Conservation (phyloP, 352 stramenopile species). For the Phytophthora kernoviae region DNA sequence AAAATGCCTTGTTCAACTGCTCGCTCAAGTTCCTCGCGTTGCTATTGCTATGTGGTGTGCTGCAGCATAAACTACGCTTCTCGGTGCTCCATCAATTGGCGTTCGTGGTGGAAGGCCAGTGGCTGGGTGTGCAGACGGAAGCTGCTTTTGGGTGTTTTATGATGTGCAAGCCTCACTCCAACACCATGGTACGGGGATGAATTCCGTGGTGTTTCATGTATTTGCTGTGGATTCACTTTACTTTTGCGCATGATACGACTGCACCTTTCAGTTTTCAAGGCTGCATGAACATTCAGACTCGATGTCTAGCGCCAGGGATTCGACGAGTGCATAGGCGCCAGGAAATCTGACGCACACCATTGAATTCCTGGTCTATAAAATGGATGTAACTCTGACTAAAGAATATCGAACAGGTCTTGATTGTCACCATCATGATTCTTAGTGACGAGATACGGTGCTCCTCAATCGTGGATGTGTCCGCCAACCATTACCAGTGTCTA, state of each 20-base stretch:
- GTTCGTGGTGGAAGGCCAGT: slow-evolving; percentile 38
- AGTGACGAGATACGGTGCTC: too few species aligned
- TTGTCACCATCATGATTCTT: too few species aligned
- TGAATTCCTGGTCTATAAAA: too few species aligned
- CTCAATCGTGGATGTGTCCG: too few species aligned
- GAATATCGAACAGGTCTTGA: too few species aligned
- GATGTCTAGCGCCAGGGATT: too few species aligned
- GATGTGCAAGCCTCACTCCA: slow-evolving; percentile 16
- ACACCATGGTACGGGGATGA: neutral
- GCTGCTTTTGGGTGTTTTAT: slow-evolving; percentile 42
- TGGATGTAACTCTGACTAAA: too few species aligned
- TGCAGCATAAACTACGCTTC: slow-evolving; percentile 6
- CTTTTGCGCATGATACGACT: neutral
- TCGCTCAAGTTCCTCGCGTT: slow-evolving; percentile 10
- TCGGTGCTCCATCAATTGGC: slow-evolving; percentile 28
- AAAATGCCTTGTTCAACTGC: slow-evolving; percentile 16
- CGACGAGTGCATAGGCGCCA: too few species aligned
- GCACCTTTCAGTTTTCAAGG: neutral
- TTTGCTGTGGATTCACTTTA: neutral
- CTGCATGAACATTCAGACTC: neutral
- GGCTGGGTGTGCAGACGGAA: slow-evolving; percentile 24
- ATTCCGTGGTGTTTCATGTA: neutral
- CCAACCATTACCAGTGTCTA: too few species aligned
- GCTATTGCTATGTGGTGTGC: slow-evolving; percentile 6
- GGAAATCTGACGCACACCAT: too few species aligned